Percentiles rank a stretch among this genome's conserved stretches.
phyloP scores from a whole-genome alignment of 352 stramenopile species.

The Aphanomyces invadans region DNA sequence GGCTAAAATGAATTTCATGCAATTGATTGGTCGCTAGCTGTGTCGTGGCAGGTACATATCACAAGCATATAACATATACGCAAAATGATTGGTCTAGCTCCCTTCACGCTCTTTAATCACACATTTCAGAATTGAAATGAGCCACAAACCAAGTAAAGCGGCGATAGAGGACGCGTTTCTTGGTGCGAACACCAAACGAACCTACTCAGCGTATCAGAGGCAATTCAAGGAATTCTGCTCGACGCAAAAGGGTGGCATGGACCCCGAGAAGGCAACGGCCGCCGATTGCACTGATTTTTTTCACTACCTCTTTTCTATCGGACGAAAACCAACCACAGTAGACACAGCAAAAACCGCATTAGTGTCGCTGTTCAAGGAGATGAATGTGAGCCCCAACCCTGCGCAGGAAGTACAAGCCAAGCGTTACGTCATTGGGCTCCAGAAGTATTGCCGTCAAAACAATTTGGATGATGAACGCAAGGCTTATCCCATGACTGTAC shows the following conservation, averaged over 20 bases:
- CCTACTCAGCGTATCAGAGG: background rate
- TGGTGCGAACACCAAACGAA: background rate
- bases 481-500: background rate
- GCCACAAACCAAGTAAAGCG: background rate
- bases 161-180: background rate
- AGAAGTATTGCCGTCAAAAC: slow-evolving; percentile 14
- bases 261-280: too few species aligned
- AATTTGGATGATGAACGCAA: slow-evolving; percentile 8
- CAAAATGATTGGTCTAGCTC: background rate
- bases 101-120: background rate
- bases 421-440: background rate
- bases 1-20: too few species aligned
- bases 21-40: background rate
- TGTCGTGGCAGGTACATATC: slow-evolving; percentile 3
- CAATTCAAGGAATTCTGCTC: background rate
- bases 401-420: too few species aligned
- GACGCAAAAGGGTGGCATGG: background rate
- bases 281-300: background rate
- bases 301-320: background rate
- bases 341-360: slow-evolving; percentile 16
- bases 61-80: slow-evolving; percentile 17
- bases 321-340: background rate
- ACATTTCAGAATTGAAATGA: background rate
- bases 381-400: too few species aligned
- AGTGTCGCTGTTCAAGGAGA: too few species aligned